Percentiles rank a stretch among this genome's conserved stretches.
Evolutionary conservation across 805 yeast genomes (phyloP).

Genomic region (Candida pseudofarinosa): DNA sequence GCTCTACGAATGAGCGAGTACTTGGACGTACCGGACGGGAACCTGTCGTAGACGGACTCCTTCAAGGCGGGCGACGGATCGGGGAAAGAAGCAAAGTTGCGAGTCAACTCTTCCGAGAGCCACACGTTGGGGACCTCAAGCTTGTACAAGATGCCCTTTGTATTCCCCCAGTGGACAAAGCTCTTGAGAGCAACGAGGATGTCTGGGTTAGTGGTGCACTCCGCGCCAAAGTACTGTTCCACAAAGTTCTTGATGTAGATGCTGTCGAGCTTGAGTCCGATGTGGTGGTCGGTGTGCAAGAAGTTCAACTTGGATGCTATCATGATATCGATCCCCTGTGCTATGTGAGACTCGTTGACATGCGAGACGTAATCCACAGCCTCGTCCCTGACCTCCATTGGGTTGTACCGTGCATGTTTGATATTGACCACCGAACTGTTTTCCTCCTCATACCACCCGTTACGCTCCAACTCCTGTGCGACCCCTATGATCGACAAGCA

Average conservation of each 20-base stretch:
- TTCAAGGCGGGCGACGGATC: conserved; percentile 37
- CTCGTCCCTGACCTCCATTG: conserved; percentile 20
- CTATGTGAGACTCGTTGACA: conserved; percentile 32
- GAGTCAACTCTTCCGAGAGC: conserved; percentile 24
- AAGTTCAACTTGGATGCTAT: conserved; percentile 48
- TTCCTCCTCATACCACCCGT: conserved; percentile 48
- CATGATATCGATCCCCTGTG: conserved; percentile 39
- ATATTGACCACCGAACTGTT: conserved; percentile 37
- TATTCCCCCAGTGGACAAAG: conserved; percentile 54
- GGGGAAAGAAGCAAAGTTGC: conserved; percentile 38
- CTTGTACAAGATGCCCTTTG: conserved; percentile 42
- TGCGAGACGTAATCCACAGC: conserved; percentile 30
- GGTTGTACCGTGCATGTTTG: conserved; percentile 30
- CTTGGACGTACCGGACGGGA: conserved; percentile 53
- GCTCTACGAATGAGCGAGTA: conserved; percentile 39
- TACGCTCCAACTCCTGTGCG: conserved; percentile 45
- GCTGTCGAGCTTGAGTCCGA: conserved; percentile 49
- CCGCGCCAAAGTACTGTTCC: conserved; percentile 35
- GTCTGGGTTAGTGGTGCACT: conserved; percentile 34
- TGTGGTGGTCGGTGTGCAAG: conserved; percentile 54
- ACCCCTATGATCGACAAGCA: conserved; percentile 47
- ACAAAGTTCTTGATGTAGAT: conserved; percentile 37
- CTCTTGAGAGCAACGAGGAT: conserved; percentile 47
- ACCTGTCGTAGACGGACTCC: conserved; percentile 38
- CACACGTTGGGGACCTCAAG: conserved; percentile 37